Base-by-base conservation (phyloP, 1,139 yeast genomes). In the Protomyces inundatus region DNA sequence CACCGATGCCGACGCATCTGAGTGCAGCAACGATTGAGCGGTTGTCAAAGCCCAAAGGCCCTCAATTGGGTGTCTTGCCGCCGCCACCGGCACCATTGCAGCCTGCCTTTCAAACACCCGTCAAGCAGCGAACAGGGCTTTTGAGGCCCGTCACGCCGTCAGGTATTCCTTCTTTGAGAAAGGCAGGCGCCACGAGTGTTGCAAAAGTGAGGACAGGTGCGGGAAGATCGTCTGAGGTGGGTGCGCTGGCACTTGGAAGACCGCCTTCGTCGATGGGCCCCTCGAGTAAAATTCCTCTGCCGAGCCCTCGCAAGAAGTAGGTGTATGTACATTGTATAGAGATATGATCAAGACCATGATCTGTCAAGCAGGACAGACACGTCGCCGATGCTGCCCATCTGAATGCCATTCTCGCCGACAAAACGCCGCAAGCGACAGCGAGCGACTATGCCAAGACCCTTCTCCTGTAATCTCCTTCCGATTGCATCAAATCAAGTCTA, bases 211-310 rank as follows among this genome's bases (percentile, higher is more conserved):
- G 23, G 23, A 23, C 23, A 23, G 23, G 23, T 23, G 23, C 23
- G 23, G 23, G 23, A 23, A 23, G 23, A 23, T 23, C 23, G 23
- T 23, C 23, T 23, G 23, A 23, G 23, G 23, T 23, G 2, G 23
- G 23, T 23, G 23, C 2, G 23, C 23, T 23, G 23, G 23, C 23
- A 23, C 23, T 23, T 23, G 23, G 23, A 45, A 40, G 54, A 55
- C 39, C 60, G n/a, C 12, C 32, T 4, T 48, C 60, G 9, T 34
- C 35, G 23, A 4, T 48, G 34, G 54, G 54, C 12, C 32, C 39
- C n/a, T 54, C 51, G 36, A 57, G 61, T 34, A 50, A 23, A 14
- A 16, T 57, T 46, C 61, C 61, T 23, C n/a, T 57, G 50, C 61
- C 61, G 4, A 57, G 54, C 14, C 61, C 61, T n/a, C 61, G 42